Evolutionary conservation across 768 basidiomycete species (phyloP), one percentile per base, ranked within the genome.

Genomic region (Holtermannia corniformis): DNA sequence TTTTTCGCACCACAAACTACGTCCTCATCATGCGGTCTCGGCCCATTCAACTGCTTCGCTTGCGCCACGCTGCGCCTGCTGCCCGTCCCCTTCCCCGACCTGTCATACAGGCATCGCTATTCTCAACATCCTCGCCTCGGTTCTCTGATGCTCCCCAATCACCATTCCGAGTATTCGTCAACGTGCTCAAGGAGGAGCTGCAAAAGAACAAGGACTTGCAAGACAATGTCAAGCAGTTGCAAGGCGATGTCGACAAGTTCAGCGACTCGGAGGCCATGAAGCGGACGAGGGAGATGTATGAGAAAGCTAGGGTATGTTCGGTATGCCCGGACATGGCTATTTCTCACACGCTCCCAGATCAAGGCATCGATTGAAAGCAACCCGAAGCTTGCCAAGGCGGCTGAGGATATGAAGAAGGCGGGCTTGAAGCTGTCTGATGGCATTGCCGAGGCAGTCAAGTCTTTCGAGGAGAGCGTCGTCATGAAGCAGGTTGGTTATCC

Each of bases 201-300:
- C 78, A 81, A 70, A 97, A 96, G 78, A 93, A 88, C 68, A 76
- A 90, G 58, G 92, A 93, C 71, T 78, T 95, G 47, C 89, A 93
- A 75, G 92, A 97, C 27, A 93, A 93, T 73, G 85, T 96, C 45
- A 92, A 91, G 76, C 89, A 95, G 74, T 78, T 99, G 16, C 89
- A 93, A 74, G 95, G 95, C 57, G 91, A 97, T 72, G 93, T 95
- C 32, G 87, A 89, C 75, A 95, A 95, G 75, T 74, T 96, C 46
- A 92, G 96, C 77, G 95, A 96, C 71, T 90, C 88, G 50, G 90
- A 93, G 68, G 85, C 91, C 13, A 84, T 99, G 89, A 89, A 87
- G 76, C 80, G 79, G 63, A 91, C 91, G 1, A 81, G 80, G 69
- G 90, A 87, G 47, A 82, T 87, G 54, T 97, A 97, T 74, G 93